Percentiles rank a stretch among this genome's conserved stretches.
Conservation (phyloP, 2,329 filamentous ascomycete genomes). For the Botryotinia globosa region DNA sequence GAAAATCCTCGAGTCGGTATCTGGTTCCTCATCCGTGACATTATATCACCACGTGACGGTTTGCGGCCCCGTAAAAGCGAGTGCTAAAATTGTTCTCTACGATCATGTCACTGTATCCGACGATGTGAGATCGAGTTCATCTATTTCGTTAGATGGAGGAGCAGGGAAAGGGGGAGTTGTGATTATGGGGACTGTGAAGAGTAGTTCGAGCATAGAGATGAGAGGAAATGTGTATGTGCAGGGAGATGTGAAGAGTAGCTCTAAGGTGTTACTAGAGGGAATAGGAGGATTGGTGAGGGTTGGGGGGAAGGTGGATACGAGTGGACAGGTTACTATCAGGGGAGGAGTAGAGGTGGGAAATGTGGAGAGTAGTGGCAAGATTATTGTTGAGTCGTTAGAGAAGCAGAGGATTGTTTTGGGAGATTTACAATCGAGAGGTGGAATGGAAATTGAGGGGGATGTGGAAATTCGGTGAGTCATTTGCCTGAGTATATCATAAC, state of each 20-base stretch:
- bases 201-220: conserved; percentile 23
- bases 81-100: conserved; percentile 22
- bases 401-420: conserved; percentile 22
- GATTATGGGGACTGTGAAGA: conserved; percentile 14
- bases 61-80: conserved; percentile 21
- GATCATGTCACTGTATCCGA: conserved; percentile 28
- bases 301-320: conserved; percentile 22
- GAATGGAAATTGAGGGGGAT: conserved; percentile 9
- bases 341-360: conserved; percentile 19
- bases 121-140: conserved; percentile 23
- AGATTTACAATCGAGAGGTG: conserved; percentile 18
- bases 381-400: conserved; percentile 17
- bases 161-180: conserved; percentile 22
- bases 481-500: neutral
- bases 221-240: conserved; percentile 22
- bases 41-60: conserved; percentile 18
- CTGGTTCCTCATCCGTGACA: conserved; percentile 19
- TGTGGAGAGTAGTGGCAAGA: conserved; percentile 26
- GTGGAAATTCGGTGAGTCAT: conserved; percentile 25
- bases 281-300: conserved; percentile 21
- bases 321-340: neutral
- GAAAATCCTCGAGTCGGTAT: conserved; percentile 27
- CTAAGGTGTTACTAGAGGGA: conserved; percentile 20
- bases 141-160: conserved; percentile 22
- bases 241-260: conserved; percentile 25